These are phyloP conservation scores for Cercospora sesami DNA, from an alignment of 2,329 filamentous ascomycete species.

Conservation along the genomic window DNA sequence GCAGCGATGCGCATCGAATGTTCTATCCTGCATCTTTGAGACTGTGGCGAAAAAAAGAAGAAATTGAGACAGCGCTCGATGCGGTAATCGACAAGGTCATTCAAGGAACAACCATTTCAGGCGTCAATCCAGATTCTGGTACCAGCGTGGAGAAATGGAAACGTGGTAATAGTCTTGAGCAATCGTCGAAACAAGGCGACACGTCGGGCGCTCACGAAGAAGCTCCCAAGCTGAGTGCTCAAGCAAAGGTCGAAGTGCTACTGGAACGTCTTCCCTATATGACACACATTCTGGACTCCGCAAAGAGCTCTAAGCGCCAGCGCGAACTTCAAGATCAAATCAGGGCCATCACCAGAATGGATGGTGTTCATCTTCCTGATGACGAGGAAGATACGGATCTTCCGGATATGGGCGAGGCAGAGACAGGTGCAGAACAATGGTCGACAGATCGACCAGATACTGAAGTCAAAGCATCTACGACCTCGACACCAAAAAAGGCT, in stretches of 20 bases:
- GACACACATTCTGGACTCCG: slow-evolving; percentile 58
- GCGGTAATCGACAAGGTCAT: slow-evolving; percentile 53
- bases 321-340: slow-evolving; percentile 60
- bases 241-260: slow-evolving; percentile 70
- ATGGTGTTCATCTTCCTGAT: slow-evolving; percentile 21
- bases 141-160: slow-evolving; percentile 29
- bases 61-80: slow-evolving; percentile 72
- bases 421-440: slow-evolving; percentile 42
- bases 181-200: not conserved
- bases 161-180: slow-evolving; percentile 15
- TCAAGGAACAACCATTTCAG: slow-evolving; percentile 51
- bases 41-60: slow-evolving; percentile 79
- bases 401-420: slow-evolving; percentile 31
- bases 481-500: slow-evolving; percentile 19
- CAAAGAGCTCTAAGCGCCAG: slow-evolving; percentile 27
- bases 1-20: slow-evolving; percentile 74
- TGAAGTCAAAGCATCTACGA: slow-evolving; percentile 16
- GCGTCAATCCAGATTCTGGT: not conserved
- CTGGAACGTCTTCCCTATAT: slow-evolving; percentile 87
- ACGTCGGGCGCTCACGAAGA: not conserved
- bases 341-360: slow-evolving; percentile 64
- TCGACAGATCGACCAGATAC: slow-evolving; percentile 44
- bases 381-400: slow-evolving; percentile 33
- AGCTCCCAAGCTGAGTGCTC: slow-evolving; percentile 22
- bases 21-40: slow-evolving; percentile 85